These are phyloP conservation scores for Withania somnifera DNA, from an alignment of 305 asterid species.

Conservation along the genomic window DNA sequence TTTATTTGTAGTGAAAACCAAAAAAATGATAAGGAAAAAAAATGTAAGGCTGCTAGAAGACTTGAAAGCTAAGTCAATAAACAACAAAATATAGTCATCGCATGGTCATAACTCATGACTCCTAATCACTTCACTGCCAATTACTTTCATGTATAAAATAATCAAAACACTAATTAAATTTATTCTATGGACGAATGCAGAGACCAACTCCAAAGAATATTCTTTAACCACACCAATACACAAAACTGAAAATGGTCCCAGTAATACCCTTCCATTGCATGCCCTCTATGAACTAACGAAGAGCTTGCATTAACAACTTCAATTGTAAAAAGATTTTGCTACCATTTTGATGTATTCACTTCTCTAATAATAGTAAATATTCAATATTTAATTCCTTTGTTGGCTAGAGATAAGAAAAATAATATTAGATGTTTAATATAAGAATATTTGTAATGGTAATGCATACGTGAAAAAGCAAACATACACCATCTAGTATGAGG, in stretches of 20 bases:
- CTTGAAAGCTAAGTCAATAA: neutral
- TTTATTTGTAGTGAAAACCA: too few relatives aligned
- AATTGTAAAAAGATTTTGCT: neutral
- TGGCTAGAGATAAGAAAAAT: neutral
- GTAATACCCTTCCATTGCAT: neutral
- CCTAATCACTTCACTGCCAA: neutral
- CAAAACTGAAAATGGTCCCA: neutral
- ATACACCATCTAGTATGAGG: neutral
- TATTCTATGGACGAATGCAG: neutral
- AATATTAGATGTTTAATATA: too few relatives aligned
- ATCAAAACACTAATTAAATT: neutral
- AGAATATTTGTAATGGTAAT: too few relatives aligned
- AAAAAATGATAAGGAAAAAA: neutral
- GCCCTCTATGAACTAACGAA: neutral
- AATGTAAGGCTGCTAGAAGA: neutral
- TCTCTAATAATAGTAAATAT: neutral
- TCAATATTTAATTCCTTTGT: neutral
- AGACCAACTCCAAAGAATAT: neutral
- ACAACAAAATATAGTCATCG: neutral
- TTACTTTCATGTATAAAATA: neutral
- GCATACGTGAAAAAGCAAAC: neutral
- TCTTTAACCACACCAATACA: neutral
- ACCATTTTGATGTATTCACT: neutral
- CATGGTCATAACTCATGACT: neutral
- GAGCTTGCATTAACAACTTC: neutral